Conservation (phyloP, 2,329 filamentous ascomycete genomes). For the Venturia asperata region DNA sequence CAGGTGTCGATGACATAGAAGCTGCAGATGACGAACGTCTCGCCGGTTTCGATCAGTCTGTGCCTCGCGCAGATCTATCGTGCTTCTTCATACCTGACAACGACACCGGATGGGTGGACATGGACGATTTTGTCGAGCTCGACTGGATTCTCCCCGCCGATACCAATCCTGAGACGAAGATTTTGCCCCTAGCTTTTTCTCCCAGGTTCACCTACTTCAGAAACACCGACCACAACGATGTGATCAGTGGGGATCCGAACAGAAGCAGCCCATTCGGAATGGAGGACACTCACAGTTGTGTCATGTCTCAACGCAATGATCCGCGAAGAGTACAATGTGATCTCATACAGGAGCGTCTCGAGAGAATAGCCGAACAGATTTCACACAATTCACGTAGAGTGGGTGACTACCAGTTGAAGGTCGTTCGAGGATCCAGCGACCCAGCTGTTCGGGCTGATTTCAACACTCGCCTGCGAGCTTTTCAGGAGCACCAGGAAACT, state of each 20-base stretch:
- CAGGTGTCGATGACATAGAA: slow-evolving; percentile 68
- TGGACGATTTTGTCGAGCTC: slow-evolving; percentile 98
- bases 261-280: slow-evolving; percentile 85
- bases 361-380: slow-evolving; percentile 72
- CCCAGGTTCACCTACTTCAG: slow-evolving; percentile 97
- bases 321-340: slow-evolving; percentile 82
- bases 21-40: slow-evolving; percentile 56
- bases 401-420: slow-evolving; percentile 64
- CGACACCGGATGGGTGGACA: slow-evolving; percentile 94
- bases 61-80: slow-evolving; percentile 57
- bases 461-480: slow-evolving; percentile 48
- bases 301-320: slow-evolving; percentile 71
- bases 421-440: slow-evolving; percentile 48
- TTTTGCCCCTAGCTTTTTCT: slow-evolving; percentile 82
- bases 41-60: slow-evolving; percentile 48
- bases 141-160: slow-evolving; percentile 93
- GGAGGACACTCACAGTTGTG: slow-evolving; percentile 88
- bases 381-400: slow-evolving; percentile 64
- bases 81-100: slow-evolving; percentile 93
- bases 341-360: slow-evolving; percentile 72
- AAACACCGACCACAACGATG: slow-evolving; percentile 83
- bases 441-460: slow-evolving; percentile 39
- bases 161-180: slow-evolving; percentile 86
- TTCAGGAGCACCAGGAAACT: slow-evolving; percentile 50
- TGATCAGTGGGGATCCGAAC: slow-evolving; percentile 71